Evolutionary conservation across 352 stramenopile species (phyloP).

Genomic region (Phytophthora ramorum): DNA sequence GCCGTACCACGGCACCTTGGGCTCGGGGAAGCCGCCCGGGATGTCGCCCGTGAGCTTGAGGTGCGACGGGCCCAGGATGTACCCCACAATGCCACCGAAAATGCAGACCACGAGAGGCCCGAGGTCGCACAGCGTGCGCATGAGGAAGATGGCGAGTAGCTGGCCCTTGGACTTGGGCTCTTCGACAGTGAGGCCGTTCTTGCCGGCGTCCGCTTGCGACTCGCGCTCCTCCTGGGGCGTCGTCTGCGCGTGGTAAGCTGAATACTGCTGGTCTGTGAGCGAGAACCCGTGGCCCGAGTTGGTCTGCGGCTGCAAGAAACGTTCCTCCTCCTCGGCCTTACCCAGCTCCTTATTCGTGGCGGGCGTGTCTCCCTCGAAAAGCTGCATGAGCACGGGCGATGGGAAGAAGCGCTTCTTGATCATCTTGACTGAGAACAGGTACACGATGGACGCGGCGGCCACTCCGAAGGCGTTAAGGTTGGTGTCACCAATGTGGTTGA

Average conservation of each 20-base stretch:
- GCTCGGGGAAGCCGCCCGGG: constrained; percentile 10
- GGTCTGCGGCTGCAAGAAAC: constrained; percentile 1
- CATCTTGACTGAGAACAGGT: constrained; percentile 10
- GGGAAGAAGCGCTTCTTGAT: constrained; percentile 13
- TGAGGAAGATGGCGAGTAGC: constrained; percentile 11
- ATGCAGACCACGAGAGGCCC: constrained; percentile 11
- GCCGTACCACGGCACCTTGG: constrained; percentile 17
- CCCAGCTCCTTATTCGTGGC: constrained; percentile 1
- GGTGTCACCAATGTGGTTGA: constrained; percentile 9
- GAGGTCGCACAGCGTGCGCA: constrained; percentile 10
- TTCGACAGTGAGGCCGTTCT: constrained; percentile 1
- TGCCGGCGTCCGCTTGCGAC: not conserved
- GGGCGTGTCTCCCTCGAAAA: constrained; percentile 8
- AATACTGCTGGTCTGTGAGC: constrained; percentile 14
- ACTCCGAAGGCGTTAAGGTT: constrained; percentile 15
- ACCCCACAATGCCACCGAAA: constrained; percentile 13
- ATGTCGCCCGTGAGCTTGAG: constrained; percentile 12
- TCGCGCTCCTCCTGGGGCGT: constrained; percentile 8
- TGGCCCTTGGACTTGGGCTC: constrained; percentile 2
- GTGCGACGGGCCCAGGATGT: constrained; percentile 8
- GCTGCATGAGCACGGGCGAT: constrained; percentile 12
- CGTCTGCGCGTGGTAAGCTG: constrained; percentile 2
- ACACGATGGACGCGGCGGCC: constrained; percentile 1
- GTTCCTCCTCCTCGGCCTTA: constrained; percentile 11
- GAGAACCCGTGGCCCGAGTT: constrained; percentile 10